Evolutionary conservation across 495 filamentous ascomycete genomes (phyloP).

Genomic region (Hypomontagnella submonticulosa): DNA sequence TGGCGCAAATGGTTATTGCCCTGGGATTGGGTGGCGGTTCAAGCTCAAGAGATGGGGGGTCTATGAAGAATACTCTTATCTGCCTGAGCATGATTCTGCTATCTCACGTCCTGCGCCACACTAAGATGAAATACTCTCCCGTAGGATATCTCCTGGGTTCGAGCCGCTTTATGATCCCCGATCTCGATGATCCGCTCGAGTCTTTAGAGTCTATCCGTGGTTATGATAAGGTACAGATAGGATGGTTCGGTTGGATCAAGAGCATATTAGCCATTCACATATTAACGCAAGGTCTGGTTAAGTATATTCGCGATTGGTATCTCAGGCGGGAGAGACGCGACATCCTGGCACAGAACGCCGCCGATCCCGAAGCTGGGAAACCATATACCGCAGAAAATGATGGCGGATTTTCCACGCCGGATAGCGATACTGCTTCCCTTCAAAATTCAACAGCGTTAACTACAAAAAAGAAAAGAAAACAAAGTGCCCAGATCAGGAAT

Average conservation of each 20-base stretch:
- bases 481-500: conserved; percentile 87
- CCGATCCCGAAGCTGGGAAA: conserved; percentile 62
- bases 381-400: conserved; percentile 53
- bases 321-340: conserved; percentile 63
- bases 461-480: conserved; percentile 86
- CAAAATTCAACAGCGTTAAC: conserved; percentile 51
- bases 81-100: conserved; percentile 85
- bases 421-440: conserved; percentile 54
- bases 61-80: conserved; percentile 73
- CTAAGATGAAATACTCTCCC: conserved; percentile 58
- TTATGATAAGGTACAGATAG: conserved; percentile 58
- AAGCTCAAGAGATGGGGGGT: conserved; percentile 76
- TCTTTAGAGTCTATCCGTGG: conserved; percentile 50
- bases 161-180: conserved; percentile 53
- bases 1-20: conserved; percentile 97
- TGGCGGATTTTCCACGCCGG: conserved; percentile 56
- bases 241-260: conserved; percentile 62
- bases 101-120: conserved; percentile 69
- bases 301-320: conserved; percentile 70
- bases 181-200: conserved; percentile 57
- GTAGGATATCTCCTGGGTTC: conserved; percentile 56
- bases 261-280: conserved; percentile 87
- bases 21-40: conserved; percentile 91
- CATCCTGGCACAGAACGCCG: conserved; percentile 53
- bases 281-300: conserved; percentile 79